Percentiles rank a stretch among this genome's conserved stretches.
Conservation (phyloP, 2,329 filamentous ascomycete species). For the Phaeosphaeria sp. region DNA sequence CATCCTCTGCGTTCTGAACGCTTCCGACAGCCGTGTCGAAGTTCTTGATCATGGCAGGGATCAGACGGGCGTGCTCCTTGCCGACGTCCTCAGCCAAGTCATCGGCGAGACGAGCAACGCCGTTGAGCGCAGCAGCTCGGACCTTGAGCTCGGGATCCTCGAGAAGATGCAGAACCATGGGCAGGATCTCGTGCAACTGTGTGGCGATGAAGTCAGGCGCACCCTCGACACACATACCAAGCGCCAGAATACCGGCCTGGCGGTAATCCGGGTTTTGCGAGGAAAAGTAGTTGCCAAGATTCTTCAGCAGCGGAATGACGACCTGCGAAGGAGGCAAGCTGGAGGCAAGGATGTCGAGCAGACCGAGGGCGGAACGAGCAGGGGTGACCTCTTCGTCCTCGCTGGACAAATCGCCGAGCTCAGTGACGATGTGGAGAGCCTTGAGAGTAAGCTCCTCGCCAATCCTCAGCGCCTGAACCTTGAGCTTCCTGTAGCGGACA, state of each 20-base stretch:
- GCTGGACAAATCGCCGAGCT: conserved; percentile 74
- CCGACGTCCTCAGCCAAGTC: conserved; percentile 91
- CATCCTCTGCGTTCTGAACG: conserved; percentile 66
- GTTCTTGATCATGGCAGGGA: conserved; percentile 86
- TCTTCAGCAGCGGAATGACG: conserved; percentile 87
- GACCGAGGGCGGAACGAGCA: conserved; percentile 79
- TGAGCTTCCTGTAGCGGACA: conserved; percentile 90
- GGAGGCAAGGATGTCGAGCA: conserved; percentile 87
- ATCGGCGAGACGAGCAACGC: conserved; percentile 88
- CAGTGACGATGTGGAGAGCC: conserved; percentile 86
- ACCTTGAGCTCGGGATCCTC: conserved; percentile 85
- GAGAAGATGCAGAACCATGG: conserved; percentile 81
- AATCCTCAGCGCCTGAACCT: conserved; percentile 89
- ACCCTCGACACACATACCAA: conserved; percentile 94
- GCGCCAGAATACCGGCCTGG: conserved; percentile 86
- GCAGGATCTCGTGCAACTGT: conserved; percentile 85
- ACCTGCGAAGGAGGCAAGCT: conserved; percentile 93
- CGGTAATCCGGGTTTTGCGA: conserved; percentile 78
- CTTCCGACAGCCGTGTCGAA: conserved; percentile 78
- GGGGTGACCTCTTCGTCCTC: conserved; percentile 88
- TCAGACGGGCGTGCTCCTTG: conserved; percentile 82
- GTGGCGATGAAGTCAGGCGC: conserved; percentile 97
- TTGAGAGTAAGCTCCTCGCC: conserved; percentile 87
- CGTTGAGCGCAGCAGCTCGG: conserved; percentile 83
- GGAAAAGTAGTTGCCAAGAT: conserved; percentile 81